Evolutionary conservation across 23 red algal genomes (phyloP).

Genomic region (Gracilariopsis chorda): DNA sequence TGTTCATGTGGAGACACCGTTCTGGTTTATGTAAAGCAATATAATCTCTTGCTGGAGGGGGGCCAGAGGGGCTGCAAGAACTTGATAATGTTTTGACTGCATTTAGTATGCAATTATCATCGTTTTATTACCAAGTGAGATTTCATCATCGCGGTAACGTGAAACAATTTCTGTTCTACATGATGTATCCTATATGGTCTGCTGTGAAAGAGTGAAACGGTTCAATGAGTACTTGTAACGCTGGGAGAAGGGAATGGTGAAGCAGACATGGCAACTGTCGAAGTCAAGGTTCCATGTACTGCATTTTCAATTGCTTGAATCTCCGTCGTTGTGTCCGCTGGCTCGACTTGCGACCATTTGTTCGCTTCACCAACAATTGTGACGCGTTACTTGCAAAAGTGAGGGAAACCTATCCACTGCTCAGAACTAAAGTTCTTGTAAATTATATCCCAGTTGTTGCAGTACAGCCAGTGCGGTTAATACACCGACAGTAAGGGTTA

Average conservation of each 20-base stretch:
- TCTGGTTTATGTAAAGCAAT: slow-evolving; percentile 10
- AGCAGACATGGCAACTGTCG: slow-evolving; percentile 10
- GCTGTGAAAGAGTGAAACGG: neutral
- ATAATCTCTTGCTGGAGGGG: neutral
- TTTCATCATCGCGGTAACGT: neutral
- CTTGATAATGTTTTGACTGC: slow-evolving; percentile 27
- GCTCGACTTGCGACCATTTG: slow-evolving; percentile 25
- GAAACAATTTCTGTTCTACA: slow-evolving; percentile 14
- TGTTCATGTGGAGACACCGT: too few relatives aligned
- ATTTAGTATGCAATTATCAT: neutral
- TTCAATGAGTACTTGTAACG: neutral
- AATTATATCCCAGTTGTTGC: too few relatives aligned
- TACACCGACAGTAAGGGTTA: too few relatives aligned
- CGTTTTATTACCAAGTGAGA: neutral
- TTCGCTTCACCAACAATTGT: slow-evolving; percentile 13
- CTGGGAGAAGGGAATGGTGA: slow-evolving; percentile 33
- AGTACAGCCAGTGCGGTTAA: too few relatives aligned
- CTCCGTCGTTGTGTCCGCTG: slow-evolving; percentile 8
- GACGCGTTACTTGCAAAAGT: neutral
- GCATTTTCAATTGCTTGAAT: slow-evolving; percentile 37
- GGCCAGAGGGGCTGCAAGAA: neutral
- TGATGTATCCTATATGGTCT: neutral
- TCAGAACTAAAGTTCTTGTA: neutral
- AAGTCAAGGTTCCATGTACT: neutral
- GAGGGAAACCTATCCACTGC: neutral